phyloP scores from a whole-genome alignment of 148 eudicot genomes.

The Vaccinium macrocarpon region DNA sequence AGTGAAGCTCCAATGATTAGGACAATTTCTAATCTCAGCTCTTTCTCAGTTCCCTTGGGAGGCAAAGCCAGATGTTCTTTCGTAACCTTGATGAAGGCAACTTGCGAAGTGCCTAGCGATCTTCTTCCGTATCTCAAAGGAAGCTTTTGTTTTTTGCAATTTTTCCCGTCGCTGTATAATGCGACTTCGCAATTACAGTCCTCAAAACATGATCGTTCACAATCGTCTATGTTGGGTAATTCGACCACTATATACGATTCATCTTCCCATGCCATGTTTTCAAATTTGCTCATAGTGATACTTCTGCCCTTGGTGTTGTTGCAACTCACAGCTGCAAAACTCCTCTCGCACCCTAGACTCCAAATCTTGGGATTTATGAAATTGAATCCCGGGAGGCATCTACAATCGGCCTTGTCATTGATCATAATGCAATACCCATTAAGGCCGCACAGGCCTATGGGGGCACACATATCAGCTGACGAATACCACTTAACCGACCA shows the following conservation, averaged over 20 bases:
- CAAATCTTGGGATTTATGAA: background rate
- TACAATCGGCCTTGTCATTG: background rate
- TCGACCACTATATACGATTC: background rate
- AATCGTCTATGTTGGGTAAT: background rate
- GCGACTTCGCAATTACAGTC: slow-evolving; percentile 36
- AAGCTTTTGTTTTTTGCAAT: slow-evolving; percentile 26
- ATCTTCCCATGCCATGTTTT: background rate
- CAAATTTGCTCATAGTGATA: background rate
- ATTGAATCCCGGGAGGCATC: slow-evolving; percentile 14
- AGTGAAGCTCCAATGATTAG: slow-evolving; percentile 5
- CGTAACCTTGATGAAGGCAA: slow-evolving; percentile 11
- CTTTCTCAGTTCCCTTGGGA: background rate
- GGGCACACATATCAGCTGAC: background rate
- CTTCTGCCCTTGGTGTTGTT: background rate
- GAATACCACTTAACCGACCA: slow-evolving; percentile 4
- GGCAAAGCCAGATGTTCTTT: background rate
- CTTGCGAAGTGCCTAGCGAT: background rate
- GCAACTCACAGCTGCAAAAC: background rate
- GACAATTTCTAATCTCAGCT: background rate
- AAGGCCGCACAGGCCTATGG: slow-evolving; percentile 16
- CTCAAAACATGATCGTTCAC: slow-evolving; percentile 20
- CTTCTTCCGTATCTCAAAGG: slow-evolving; percentile 28
- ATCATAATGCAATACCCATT: background rate
- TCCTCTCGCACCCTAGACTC: background rate
- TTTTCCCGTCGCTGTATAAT: background rate